phyloP scores from a whole-genome alignment of 768 basidiomycete species.

The Cantharellus cinnabarinus region DNA sequence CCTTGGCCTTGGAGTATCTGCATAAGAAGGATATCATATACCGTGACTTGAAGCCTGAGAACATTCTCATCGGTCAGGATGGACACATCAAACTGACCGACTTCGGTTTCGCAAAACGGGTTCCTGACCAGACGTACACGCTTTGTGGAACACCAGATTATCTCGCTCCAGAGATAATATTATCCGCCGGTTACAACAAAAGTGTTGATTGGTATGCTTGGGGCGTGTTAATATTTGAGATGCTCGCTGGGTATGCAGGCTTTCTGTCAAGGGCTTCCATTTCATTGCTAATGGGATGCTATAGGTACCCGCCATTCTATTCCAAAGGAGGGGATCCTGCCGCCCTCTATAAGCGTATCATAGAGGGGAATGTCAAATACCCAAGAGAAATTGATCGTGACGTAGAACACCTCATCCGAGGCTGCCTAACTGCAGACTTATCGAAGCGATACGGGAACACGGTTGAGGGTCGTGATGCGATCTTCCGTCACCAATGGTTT shows the following conservation, averaged over 20 bases:
- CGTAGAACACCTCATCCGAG: conserved; percentile 75
- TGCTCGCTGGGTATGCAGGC: conserved; percentile 52
- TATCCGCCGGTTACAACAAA: conserved; percentile 54
- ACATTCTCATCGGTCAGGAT: conserved; percentile 79
- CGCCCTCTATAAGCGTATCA: conserved; percentile 74
- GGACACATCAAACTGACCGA: conserved; percentile 96
- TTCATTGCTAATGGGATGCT: not conserved
- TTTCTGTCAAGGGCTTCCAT: not conserved
- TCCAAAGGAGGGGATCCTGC: conserved; percentile 31
- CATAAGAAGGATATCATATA: conserved; percentile 82
- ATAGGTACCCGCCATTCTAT: conserved; percentile 69
- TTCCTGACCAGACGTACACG: conserved; percentile 79
- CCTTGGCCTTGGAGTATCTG: conserved; percentile 77
- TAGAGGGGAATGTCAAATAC: conserved; percentile 58
- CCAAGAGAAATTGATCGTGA: conserved; percentile 51
- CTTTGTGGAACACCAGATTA: conserved; percentile 93
- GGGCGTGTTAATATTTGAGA: conserved; percentile 92
- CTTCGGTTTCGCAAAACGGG: conserved; percentile 88
- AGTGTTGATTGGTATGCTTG: conserved; percentile 98
- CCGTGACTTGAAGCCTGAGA: conserved; percentile 95
- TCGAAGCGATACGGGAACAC: conserved; percentile 81
- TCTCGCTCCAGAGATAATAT: conserved; percentile 66
- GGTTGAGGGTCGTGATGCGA: conserved; percentile 71
- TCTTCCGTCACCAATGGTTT: conserved; percentile 89
- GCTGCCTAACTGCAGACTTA: conserved; percentile 77